These are phyloP conservation scores for Handroanthus guayacan DNA, from an alignment of 257 asterid genomes.

Conservation along the genomic window DNA sequence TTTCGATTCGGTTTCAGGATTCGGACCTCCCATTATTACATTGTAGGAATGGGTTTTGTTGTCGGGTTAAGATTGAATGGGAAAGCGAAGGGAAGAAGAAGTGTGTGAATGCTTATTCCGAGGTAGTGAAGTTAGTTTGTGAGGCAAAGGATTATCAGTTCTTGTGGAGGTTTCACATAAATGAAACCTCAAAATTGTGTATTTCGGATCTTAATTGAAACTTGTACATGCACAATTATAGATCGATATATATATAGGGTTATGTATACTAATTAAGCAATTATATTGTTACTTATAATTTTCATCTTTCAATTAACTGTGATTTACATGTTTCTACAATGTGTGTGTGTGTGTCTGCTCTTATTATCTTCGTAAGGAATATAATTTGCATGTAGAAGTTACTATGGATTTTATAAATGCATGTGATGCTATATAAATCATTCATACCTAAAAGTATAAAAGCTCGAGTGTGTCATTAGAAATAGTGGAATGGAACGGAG, in stretches of 20 bases:
- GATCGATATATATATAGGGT: background rate
- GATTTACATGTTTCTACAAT: too few relatives aligned
- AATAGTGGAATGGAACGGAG: too few relatives aligned
- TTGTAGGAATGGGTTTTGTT: slow-evolving; percentile 54
- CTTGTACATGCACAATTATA: slow-evolving; percentile 10
- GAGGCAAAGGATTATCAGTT: slow-evolving; percentile 68
- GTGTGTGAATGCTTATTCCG: slow-evolving; percentile 56
- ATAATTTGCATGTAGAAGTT: too few relatives aligned
- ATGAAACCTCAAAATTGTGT: slow-evolving; percentile 26
- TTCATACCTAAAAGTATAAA: too few relatives aligned
- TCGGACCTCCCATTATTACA: slow-evolving; percentile 23
- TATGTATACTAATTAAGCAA: too few relatives aligned
- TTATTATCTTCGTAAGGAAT: too few relatives aligned
- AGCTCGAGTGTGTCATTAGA: too few relatives aligned
- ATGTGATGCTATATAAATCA: too few relatives aligned
- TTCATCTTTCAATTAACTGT: too few relatives aligned
- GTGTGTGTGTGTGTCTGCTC: too few relatives aligned
- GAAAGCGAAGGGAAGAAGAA: slow-evolving; percentile 61
- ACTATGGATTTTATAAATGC: too few relatives aligned
- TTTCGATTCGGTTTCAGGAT: slow-evolving; percentile 54
- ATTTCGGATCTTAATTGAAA: slow-evolving; percentile 33
- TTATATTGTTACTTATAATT: too few relatives aligned
- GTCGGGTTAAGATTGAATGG: slow-evolving; percentile 84
- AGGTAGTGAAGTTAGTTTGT: slow-evolving; percentile 59
- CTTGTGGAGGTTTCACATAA: slow-evolving; percentile 77